phyloP scores from a whole-genome alignment of 2,329 filamentous ascomycete species.

The Venturia pyrina region DNA sequence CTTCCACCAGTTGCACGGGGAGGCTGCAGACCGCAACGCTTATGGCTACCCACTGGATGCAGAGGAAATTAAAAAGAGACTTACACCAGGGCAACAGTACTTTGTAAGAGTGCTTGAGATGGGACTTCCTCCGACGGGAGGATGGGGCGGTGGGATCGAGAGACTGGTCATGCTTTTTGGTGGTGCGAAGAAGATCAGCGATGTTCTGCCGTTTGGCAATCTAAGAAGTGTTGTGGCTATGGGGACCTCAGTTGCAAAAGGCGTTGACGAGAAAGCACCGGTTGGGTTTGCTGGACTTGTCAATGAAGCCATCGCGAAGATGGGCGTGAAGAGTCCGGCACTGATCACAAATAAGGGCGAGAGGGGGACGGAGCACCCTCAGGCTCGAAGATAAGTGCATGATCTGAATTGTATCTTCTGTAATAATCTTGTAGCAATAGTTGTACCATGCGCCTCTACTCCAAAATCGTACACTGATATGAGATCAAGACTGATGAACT shows the following conservation, averaged over 20 bases:
- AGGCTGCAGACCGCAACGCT: neutral
- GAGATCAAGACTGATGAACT: too few relatives aligned
- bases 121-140: slow-evolving; percentile 88
- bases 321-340: neutral
- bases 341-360: neutral
- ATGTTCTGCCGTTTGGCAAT: slow-evolving; percentile 82
- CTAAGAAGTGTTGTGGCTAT: slow-evolving; percentile 50
- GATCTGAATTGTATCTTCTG: too few relatives aligned
- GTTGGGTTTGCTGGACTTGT: neutral
- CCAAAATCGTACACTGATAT: too few relatives aligned
- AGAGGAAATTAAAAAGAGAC: slow-evolving; percentile 14
- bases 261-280: neutral
- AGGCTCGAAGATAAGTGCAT: too few relatives aligned
- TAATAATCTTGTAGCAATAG: too few relatives aligned
- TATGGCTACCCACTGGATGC: slow-evolving; percentile 11
- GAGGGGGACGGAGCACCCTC: neutral
- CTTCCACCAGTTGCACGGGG: slow-evolving; percentile 37
- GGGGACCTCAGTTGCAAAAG: slow-evolving; percentile 12
- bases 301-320: neutral
- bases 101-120: slow-evolving; percentile 80
- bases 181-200: slow-evolving; percentile 66
- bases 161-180: slow-evolving; percentile 84
- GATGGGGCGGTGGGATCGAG: slow-evolving; percentile 93
- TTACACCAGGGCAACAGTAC: slow-evolving; percentile 20
- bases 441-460: too few relatives aligned